Conservation (phyloP, 164 flowering plant genomes). For the Chimonanthus praecox region DNA sequence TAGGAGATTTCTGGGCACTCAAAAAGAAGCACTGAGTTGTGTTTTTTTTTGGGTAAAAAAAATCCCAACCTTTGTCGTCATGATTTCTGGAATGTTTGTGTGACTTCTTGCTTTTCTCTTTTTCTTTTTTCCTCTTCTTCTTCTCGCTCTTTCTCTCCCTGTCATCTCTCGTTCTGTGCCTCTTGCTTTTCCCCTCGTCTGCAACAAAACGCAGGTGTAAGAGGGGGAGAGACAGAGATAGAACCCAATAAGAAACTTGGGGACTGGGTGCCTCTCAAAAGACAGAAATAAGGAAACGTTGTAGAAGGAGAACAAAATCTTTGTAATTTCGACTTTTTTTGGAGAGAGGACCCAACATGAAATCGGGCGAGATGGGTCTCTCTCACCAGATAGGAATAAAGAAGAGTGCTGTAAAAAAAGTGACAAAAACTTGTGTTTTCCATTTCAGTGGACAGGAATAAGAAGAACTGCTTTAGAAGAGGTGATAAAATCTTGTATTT, state of each 20-base stretch:
- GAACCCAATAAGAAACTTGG: background rate
- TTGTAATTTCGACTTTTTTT: background rate
- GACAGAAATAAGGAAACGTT: background rate
- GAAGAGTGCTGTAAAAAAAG: too few relatives aligned
- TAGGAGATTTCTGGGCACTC: background rate
- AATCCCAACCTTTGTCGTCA: constrained; percentile 5
- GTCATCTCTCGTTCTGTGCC: constrained; percentile 8
- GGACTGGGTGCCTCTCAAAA: background rate
- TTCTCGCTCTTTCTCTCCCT: constrained; percentile 1
- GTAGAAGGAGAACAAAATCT: background rate
- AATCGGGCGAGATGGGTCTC: too few relatives aligned
- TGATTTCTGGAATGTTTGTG: constrained; percentile 3
- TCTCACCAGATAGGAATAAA: too few relatives aligned
- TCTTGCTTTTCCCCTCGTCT: constrained; percentile 10
- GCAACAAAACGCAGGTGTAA: background rate
- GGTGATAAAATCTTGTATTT: too few relatives aligned
- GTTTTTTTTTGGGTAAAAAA: background rate
- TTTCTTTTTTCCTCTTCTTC: background rate
- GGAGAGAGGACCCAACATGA: too few relatives aligned
- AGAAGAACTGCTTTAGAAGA: too few relatives aligned
- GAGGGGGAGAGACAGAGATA: background rate
- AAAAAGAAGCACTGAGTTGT: background rate
- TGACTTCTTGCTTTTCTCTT: constrained; percentile 7
- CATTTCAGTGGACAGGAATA: too few relatives aligned
- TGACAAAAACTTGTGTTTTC: too few relatives aligned